phyloP scores from a whole-genome alignment of 495 filamentous ascomycete species.

The Tuber calosporum region DNA sequence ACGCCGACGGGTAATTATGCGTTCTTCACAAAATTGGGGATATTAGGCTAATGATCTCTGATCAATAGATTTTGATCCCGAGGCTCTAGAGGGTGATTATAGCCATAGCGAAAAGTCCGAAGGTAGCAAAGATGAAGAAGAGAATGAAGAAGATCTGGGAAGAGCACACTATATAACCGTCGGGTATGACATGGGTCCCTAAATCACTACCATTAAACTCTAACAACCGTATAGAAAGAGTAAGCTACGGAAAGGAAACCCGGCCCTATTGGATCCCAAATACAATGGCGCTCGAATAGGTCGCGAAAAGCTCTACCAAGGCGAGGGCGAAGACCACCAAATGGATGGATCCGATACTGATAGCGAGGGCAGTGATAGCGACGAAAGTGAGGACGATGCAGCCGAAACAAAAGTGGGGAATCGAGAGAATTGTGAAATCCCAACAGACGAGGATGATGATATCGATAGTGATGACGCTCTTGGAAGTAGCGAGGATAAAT shows the following conservation, averaged over 20 bases:
- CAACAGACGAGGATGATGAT: constrained; percentile 49
- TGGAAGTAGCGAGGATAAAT: constrained; percentile 55
- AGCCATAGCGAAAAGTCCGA: constrained; percentile 52
- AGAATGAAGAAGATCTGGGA: constrained; percentile 47
- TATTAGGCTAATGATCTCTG: neutral
- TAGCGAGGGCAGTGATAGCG: constrained; percentile 43
- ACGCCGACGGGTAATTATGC: constrained; percentile 52
- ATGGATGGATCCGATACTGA: constrained; percentile 45
- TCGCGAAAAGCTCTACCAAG: constrained; percentile 55
- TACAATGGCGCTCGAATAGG: constrained; percentile 77
- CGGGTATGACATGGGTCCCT: constrained; percentile 50
- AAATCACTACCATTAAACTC: constrained; percentile 16
- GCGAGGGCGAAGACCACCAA: constrained; percentile 43
- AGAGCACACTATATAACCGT: constrained; percentile 82
- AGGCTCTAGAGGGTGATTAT: constrained; percentile 53
- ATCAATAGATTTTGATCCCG: constrained; percentile 74
- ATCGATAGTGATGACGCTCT: constrained; percentile 60
- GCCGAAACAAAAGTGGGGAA: constrained; percentile 17
- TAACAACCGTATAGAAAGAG: constrained; percentile 56
- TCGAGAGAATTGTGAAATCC: constrained; percentile 43
- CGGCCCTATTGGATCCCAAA: constrained; percentile 61
- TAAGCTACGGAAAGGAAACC: constrained; percentile 69
- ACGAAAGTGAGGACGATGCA: constrained; percentile 24
- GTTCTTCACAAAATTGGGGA: neutral
- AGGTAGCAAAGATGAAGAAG: constrained; percentile 28